Conservation (phyloP, 208 protist genomes). For the Trypanosoma rangeli region DNA sequence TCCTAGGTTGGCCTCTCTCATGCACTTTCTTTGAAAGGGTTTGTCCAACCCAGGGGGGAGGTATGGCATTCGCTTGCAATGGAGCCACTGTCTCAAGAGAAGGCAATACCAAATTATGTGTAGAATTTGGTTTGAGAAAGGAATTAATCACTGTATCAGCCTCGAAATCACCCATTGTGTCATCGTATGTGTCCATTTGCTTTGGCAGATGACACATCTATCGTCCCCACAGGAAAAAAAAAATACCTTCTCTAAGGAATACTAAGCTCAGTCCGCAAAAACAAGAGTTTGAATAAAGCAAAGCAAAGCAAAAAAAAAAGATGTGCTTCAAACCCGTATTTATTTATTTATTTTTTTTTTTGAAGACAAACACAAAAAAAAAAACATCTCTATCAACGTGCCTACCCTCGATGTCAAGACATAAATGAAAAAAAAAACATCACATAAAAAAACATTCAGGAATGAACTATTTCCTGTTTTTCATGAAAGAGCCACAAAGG, state of each 20-base stretch:
- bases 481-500: constrained; percentile 35
- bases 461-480: not conserved
- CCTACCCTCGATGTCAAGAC: not conserved
- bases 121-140: not conserved
- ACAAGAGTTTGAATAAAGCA: constrained; percentile 1
- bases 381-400: not conserved
- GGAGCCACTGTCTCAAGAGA: not conserved
- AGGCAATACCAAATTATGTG: not conserved
- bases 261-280: not conserved
- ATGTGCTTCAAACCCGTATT: not conserved
- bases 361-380: constrained; percentile 3
- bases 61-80: constrained; percentile 1
- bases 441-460: constrained; percentile 3
- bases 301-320: constrained; percentile 3
- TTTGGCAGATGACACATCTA: not conserved
- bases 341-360: not conserved
- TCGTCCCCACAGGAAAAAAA: not conserved
- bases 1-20: not conserved
- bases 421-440: not conserved
- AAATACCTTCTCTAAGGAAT: not conserved
- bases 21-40: not conserved
- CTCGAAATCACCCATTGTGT: not conserved
- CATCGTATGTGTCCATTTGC: constrained; percentile 12
- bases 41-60: not conserved
- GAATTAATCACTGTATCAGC: not conserved